Percentiles rank a stretch among this genome's conserved stretches.
Evolutionary conservation across 2,329 filamentous ascomycete genomes (phyloP).

Genomic region (Hymenoscyphus salicellus): DNA sequence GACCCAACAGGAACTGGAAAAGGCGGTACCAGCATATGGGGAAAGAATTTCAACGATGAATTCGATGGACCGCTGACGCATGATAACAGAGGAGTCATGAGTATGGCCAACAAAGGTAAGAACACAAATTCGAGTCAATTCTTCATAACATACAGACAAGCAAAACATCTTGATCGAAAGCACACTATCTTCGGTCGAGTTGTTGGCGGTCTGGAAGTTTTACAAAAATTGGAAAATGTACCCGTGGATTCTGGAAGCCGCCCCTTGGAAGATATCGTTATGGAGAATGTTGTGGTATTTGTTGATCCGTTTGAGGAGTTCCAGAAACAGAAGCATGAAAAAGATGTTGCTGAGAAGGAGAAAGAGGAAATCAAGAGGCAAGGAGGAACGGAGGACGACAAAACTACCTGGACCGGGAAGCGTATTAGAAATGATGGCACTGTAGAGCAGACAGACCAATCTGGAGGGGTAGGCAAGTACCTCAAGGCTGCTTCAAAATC

Average conservation of each 20-base stretch:
- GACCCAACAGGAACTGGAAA: conserved; percentile 90
- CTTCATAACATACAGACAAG: conserved; percentile 85
- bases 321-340: conserved; percentile 66
- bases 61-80: conserved; percentile 88
- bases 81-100: conserved; percentile 72
- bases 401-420: conserved; percentile 95
- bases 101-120: conserved; percentile 98
- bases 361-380: conserved; percentile 59
- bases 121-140: conserved; percentile 95
- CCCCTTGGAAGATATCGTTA: conserved; percentile 73
- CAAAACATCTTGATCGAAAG: conserved; percentile 85
- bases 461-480: conserved; percentile 71
- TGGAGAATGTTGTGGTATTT: conserved; percentile 80
- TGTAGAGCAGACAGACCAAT: conserved; percentile 45
- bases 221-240: conserved; percentile 73
- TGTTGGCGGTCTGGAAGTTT: conserved; percentile 69
- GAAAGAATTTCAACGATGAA: conserved; percentile 90
- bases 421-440: conserved; percentile 68
- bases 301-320: conserved; percentile 97
- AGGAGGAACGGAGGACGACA: conserved; percentile 81
- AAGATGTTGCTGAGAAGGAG: conserved; percentile 55
- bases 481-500: conserved; percentile 57
- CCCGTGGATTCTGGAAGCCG: conserved; percentile 72
- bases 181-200: conserved; percentile 95
- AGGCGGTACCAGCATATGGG: conserved; percentile 89